Conservation (phyloP, 1,284 basidiomycete genomes). For the Austroboletus novae-zelandiae region DNA sequence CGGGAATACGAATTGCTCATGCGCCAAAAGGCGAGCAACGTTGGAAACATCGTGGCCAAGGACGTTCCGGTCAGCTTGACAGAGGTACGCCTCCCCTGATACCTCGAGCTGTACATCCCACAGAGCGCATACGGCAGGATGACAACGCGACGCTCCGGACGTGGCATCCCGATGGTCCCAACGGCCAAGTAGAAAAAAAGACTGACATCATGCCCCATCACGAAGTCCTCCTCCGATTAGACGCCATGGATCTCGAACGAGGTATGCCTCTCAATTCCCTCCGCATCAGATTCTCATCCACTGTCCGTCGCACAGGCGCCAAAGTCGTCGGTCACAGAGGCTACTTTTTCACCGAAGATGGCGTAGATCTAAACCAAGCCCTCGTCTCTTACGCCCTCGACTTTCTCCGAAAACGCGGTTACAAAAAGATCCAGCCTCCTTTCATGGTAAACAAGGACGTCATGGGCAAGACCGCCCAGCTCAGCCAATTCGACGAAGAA, state of each 20-base stretch:
- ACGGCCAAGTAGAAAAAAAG: constrained; percentile 58
- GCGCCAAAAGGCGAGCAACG: constrained; percentile 76
- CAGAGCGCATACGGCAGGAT: constrained; percentile 48
- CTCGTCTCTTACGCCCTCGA: constrained; percentile 94
- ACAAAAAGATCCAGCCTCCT: constrained; percentile 95
- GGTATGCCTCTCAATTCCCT: constrained; percentile 43
- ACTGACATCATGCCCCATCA: constrained; percentile 90
- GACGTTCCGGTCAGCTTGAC: constrained; percentile 84
- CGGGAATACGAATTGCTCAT: constrained; percentile 79
- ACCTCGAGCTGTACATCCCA: background rate
- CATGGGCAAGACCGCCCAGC: constrained; percentile 97
- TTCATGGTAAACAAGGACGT: constrained; percentile 99
- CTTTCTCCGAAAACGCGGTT: constrained; percentile 80
- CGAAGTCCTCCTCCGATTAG: constrained; percentile 89
- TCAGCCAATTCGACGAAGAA: constrained; percentile 98
- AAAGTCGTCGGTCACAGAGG: constrained; percentile 96
- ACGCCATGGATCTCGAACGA: constrained; percentile 95
- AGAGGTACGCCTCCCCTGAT: constrained; percentile 60
- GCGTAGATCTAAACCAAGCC: constrained; percentile 96
- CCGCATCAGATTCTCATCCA: background rate
- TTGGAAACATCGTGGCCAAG: constrained; percentile 93
- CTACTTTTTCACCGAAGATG: constrained; percentile 94
- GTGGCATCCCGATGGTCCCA: constrained; percentile 86
- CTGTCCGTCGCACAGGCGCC: constrained; percentile 65
- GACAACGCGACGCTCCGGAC: constrained; percentile 83